A percentile compares a stretch with the other conserved stretches of the same genome.
These are phyloP conservation scores for Colletotrichum kahawae DNA, from an alignment of 2,329 filamentous ascomycete species.

Conservation along the genomic window DNA sequence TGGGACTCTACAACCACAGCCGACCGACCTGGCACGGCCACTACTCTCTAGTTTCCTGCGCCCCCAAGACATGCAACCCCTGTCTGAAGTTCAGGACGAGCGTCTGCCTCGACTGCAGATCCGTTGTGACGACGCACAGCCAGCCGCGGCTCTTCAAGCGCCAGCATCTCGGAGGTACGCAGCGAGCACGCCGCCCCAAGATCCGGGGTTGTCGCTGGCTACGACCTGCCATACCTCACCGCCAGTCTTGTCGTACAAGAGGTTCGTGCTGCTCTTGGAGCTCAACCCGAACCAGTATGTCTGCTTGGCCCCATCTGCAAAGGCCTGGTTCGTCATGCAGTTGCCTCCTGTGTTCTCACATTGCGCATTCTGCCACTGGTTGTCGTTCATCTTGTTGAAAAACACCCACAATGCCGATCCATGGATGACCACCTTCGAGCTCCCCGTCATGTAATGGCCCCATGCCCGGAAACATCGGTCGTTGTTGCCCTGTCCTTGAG, in stretches of 20 bases:
- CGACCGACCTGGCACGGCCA: neutral
- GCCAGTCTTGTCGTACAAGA: constrained; percentile 31
- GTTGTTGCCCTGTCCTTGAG: constrained; percentile 21
- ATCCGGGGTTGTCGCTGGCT: constrained; percentile 28
- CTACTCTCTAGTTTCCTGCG: neutral
- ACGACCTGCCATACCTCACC: constrained; percentile 19
- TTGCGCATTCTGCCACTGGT: constrained; percentile 25
- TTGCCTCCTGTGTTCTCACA: constrained; percentile 27
- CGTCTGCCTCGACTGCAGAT: neutral
- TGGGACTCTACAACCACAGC: neutral
- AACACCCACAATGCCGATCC: constrained; percentile 39
- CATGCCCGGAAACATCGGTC: constrained; percentile 32
- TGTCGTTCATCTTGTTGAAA: constrained; percentile 35
- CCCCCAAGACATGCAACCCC: constrained; percentile 7
- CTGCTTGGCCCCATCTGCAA: constrained; percentile 26
- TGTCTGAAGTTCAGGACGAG: neutral
- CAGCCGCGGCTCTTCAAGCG: neutral
- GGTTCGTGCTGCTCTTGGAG: constrained; percentile 30
- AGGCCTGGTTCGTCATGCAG: constrained; percentile 29
- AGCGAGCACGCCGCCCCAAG: constrained; percentile 33
- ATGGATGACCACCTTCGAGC: constrained; percentile 33
- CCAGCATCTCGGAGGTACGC: constrained; percentile 30
- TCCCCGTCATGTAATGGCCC: constrained; percentile 25
- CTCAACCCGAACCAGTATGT: constrained; percentile 33
- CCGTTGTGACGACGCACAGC: neutral